Evolutionary conservation across 108 stramenopile genomes (phyloP), one percentile per base, ranked within the genome.

Genomic region (Nitzschia sp.): DNA sequence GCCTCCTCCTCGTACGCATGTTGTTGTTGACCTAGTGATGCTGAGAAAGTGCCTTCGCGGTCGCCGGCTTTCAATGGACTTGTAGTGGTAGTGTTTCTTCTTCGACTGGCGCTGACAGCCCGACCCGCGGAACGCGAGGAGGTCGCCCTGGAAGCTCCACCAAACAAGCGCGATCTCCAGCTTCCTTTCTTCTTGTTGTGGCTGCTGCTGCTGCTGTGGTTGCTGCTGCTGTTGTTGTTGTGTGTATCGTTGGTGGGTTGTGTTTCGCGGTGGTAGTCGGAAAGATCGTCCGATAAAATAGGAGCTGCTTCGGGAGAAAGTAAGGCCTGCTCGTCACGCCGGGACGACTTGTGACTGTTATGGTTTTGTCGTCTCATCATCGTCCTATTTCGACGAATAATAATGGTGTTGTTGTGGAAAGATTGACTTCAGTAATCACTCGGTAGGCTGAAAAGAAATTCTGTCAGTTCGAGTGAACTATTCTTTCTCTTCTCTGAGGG

Each of bases 121-220:
- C 55, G 55, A 31, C 17, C 30, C n/a, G 41, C 3, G 15, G 60
- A 41, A 1, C 60, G 60, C 13, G 60, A 15, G 32, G 60, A 27
- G 23, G 21, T 61, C n/a, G 50, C 23, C 23, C 21, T 8, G 6
- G 55, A 2, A 28, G 55, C 21, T 56, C 27, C 27, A 16, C 55
- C 55, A 56, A 56, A 56, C 9, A 61, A 45, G n/a, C 36, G 38
- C 41, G 60, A 44, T 45, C 60, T 61, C 60, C 60, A 61, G n/a
- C 57, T 32, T 13, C 38, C 33, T 22, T 45, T 45, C 9, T 61
- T 61, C 41, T 41, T 26, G 1, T 36, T 13, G 6, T 17, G 6
- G 16, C 22, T 17, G 25, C 21, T 61, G 36, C 19, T 8, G 19
- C 8, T 16, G 26, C 23, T 16, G 41, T n/a, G 30, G 30, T 25